These are phyloP conservation scores for Allium cepa DNA, from an alignment of 106 monocot genomes.

Conservation along the genomic window DNA sequence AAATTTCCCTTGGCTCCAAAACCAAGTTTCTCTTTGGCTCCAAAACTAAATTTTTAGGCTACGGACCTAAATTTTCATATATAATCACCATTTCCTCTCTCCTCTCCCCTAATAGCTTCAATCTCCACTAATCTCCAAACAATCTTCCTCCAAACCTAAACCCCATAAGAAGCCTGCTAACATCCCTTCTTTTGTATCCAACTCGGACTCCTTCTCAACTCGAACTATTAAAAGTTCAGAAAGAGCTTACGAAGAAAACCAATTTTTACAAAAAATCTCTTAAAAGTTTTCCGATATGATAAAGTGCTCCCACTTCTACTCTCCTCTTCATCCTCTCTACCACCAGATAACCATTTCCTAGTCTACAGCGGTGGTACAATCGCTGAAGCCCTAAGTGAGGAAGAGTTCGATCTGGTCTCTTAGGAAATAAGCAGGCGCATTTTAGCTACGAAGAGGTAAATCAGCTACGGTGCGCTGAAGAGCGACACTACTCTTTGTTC, in stretches of 20 bases:
- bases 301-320: conserved; percentile 7
- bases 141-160: no score
- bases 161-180: no score
- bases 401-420: conserved; percentile 20
- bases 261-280: background rate
- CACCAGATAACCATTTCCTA: background rate
- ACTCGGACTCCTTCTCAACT: no score
- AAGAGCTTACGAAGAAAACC: background rate
- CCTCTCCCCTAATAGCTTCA: no score
- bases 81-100: no score
- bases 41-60: no score
- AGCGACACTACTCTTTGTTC: conserved; percentile 43
- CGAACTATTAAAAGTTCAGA: background rate
- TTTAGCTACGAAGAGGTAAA: conserved; percentile 26
- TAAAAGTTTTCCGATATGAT: background rate
- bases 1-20: no score
- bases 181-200: no score
- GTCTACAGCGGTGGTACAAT: conserved; percentile 9
- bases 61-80: no score
- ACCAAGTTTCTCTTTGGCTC: no score
- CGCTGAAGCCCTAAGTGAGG: conserved; percentile 7
- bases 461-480: conserved; percentile 54
- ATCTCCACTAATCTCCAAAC: no score
- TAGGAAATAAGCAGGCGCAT: conserved; percentile 34
- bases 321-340: background rate